phyloP scores from a whole-genome alignment of 441 rosid species.

The Gossypium davidsonii region DNA sequence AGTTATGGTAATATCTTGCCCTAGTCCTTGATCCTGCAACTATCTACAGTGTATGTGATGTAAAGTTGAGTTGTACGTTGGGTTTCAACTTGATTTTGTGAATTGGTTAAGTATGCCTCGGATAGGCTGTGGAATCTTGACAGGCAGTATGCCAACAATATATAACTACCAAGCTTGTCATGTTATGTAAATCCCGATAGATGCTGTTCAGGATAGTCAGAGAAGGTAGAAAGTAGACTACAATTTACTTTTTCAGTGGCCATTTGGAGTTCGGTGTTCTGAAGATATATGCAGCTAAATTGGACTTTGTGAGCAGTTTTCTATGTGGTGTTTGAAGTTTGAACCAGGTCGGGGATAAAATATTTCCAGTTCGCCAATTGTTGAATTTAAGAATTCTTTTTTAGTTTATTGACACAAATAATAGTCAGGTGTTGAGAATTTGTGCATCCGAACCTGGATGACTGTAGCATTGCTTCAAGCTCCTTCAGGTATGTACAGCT shows the following conservation, averaged over 20 bases:
- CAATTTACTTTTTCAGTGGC: neutral
- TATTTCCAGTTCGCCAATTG: neutral
- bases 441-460: neutral
- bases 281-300: neutral
- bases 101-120: neutral
- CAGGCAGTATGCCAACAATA: neutral
- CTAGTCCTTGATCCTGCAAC: neutral
- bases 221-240: conserved; percentile 4
- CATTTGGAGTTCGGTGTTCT: neutral
- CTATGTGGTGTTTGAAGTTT: conserved; percentile 4
- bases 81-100: neutral
- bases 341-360: neutral
- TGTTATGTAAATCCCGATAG: neutral
- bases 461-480: neutral
- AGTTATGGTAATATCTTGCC: neutral
- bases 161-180: neutral
- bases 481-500: conserved; percentile 5
- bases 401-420: neutral
- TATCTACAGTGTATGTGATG: neutral
- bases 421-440: neutral
- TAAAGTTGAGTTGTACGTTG: neutral
- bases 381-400: neutral
- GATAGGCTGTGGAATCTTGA: conserved; percentile 2
- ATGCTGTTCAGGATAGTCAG: neutral
- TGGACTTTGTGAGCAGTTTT: neutral